A percentile compares a stretch with the other conserved stretches of the same genome.
Evolutionary conservation across 176 grass and related monocot genomes (phyloP).

Genomic region (Aechmea fasciata): DNA sequence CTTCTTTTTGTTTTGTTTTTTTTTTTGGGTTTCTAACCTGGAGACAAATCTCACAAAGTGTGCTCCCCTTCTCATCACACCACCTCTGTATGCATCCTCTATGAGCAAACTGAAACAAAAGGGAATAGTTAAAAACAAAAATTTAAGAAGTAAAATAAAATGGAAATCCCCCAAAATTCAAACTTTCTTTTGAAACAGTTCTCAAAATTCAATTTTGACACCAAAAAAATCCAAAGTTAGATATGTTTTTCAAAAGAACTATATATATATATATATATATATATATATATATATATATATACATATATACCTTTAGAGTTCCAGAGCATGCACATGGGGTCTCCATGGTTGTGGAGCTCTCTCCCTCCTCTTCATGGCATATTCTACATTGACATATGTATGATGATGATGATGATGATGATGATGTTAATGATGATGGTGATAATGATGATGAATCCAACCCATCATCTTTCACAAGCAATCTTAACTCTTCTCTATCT

Average conservation of each 20-base stretch:
- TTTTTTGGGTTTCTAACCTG: constrained; percentile 34
- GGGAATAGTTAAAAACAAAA: not conserved
- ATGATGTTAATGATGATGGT: not conserved
- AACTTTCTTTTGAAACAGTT: too few relatives aligned
- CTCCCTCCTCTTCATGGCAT: constrained; percentile 74
- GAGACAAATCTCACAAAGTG: constrained; percentile 79
- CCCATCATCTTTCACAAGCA: constrained; percentile 17
- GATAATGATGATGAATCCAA: not conserved
- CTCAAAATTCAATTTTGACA: too few relatives aligned
- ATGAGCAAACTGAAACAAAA: constrained; percentile 60
- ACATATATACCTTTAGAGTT: constrained; percentile 53
- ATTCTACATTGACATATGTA: constrained; percentile 63
- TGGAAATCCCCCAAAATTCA: not conserved
- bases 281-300: not conserved
- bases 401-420: constrained; percentile 11
- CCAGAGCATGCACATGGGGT: constrained; percentile 84
- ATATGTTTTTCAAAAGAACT: not conserved
- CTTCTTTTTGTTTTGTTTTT: not conserved
- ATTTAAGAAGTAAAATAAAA: constrained; percentile 1
- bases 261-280: constrained; percentile 12
- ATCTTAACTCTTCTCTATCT: constrained; percentile 8
- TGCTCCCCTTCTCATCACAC: constrained; percentile 96
- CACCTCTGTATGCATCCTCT: constrained; percentile 90
- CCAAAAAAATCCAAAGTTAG: too few relatives aligned
- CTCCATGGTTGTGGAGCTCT: constrained; percentile 40